Conservation (phyloP, 2,329 filamentous ascomycete species). For the Cercospora zeae-maydis region DNA sequence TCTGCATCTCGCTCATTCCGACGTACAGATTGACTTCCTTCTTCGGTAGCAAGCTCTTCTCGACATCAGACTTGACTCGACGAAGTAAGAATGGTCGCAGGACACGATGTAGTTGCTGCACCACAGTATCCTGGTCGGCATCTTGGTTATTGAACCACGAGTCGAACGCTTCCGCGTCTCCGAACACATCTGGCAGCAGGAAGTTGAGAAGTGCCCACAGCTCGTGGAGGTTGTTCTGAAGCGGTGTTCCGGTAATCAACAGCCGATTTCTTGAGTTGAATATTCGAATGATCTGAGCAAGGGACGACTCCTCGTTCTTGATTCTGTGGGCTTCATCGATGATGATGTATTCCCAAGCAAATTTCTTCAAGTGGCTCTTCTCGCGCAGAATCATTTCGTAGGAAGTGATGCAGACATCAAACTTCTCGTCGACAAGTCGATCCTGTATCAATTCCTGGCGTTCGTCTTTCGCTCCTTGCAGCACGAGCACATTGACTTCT, state of each 20-base stretch:
- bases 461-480: constrained; percentile 94
- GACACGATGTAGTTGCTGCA: constrained; percentile 91
- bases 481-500: constrained; percentile 86
- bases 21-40: constrained; percentile 97
- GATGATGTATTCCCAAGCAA: constrained; percentile 99
- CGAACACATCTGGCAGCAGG: constrained; percentile 94
- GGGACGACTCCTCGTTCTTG: constrained; percentile 97
- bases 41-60: constrained; percentile 95
- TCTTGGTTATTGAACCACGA: constrained; percentile 95
- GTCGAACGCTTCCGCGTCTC: constrained; percentile 93
- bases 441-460: constrained; percentile 84
- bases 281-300: constrained; percentile 91
- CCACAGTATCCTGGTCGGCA: constrained; percentile 88
- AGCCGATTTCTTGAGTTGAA: constrained; percentile 95
- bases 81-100: constrained; percentile 89
- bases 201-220: constrained; percentile 98
- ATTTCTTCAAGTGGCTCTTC: constrained; percentile 91
- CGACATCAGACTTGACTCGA: constrained; percentile 94
- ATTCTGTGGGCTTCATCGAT: constrained; percentile 98
- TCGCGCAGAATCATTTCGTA: constrained; percentile 99
- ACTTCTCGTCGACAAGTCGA: constrained; percentile 86
- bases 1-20: constrained; percentile 98
- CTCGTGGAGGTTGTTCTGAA: constrained; percentile 98
- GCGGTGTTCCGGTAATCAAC: constrained; percentile 90
- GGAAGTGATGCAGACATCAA: constrained; percentile 96